Evolutionary conservation across 1,284 basidiomycete species (phyloP), one percentile per base, ranked within the genome.

Genomic region (Thelephora terrestris): DNA sequence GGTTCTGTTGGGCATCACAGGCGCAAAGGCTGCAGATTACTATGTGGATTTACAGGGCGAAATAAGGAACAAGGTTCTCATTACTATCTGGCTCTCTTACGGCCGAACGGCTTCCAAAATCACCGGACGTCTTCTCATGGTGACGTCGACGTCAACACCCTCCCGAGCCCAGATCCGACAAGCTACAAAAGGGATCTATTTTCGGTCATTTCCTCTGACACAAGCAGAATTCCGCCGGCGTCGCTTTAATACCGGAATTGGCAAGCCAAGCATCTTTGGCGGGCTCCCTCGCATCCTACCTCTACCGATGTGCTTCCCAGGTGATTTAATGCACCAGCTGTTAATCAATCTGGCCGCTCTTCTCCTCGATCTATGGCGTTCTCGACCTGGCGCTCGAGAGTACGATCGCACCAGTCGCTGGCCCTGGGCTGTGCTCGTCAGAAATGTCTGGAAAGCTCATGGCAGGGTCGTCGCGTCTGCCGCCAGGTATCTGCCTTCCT

Each of bases 261-360:
- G 47, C 1, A 51, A 52, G 24, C 50, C 57, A 12, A 51, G 45
- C 42, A 40, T 56, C 21, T 46, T 54, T 45, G 45, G 38, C 21
- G 55, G 55, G n/a, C 45, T 58, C 43, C 53, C 10, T 4, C 18
- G 44, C n/a, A 34, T 34, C 4, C 48, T 53, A 4, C 50, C 53
- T 0, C 37, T 69, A 2, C 67, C 69, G 0, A 20, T 27, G 1
- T 56, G 55, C 24, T 68, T 69, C 49, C 48, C 52, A 0, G 47
- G 47, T 0, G 66, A 74, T 49, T 48, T 67, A 7, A 71, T 72
- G 70, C 70, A 73, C 46, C 53, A 67, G 0, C 43, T 61, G 4
- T 32, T 49, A 0, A 42, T 65, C 5, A 63, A 64, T 5, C 17
- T 71, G 0, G 45, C 58, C 0, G 62, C 69, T 17, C 54, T 70